Base-by-base conservation (phyloP, 805 yeast genomes). In the Maudiozyma bulderi region DNA sequence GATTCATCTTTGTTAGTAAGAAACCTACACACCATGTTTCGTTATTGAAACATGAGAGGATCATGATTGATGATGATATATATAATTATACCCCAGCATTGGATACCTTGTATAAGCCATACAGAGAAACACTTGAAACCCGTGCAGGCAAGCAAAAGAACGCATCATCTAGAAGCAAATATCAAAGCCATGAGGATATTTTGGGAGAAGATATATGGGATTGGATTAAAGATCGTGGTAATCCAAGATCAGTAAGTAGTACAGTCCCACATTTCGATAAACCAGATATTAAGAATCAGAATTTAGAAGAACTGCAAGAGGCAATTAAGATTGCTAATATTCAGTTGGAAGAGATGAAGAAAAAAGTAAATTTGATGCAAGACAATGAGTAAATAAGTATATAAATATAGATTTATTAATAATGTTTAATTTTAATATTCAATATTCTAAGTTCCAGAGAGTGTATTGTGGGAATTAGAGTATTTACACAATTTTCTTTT, bases 121-220 rank as follows among this genome's bases (percentile, higher is more conserved):
- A 62, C 52, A 62, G 59, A 52, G 54, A 59, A 13, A 60, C 60
- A 38, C 51, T 59, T 30, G 56, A 50, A 46, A 47, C 6, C 20
- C 10, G 44, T 34, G 50, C 48, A 15, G 35, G 42, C 49, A 57
- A 41, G 46, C 48, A 43, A 26, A 38, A 46, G 10, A 20, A 45
- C 3, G 56, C 43, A 49, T 53, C 43, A 20, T 40, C 31, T 13
- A 11, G 32, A 7, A 28, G 26, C 8, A 40, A 5, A 9, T 40
- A 39, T 46, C 44, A 48, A 10, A 54, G 68, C 51, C 50, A 67
- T 52, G 56, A 65, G 15, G 56, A 69, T 51, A 70, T 72, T 48
- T 76, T 80, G 51, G 89, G 86, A 63, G 70, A 74, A 14, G 73
- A 74, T 28, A 59, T 86, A 42, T 86, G 93, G 93, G 74, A 78